Evolutionary conservation across 768 basidiomycete genomes (phyloP).

Genomic region (Termitomyces bulborhizus): DNA sequence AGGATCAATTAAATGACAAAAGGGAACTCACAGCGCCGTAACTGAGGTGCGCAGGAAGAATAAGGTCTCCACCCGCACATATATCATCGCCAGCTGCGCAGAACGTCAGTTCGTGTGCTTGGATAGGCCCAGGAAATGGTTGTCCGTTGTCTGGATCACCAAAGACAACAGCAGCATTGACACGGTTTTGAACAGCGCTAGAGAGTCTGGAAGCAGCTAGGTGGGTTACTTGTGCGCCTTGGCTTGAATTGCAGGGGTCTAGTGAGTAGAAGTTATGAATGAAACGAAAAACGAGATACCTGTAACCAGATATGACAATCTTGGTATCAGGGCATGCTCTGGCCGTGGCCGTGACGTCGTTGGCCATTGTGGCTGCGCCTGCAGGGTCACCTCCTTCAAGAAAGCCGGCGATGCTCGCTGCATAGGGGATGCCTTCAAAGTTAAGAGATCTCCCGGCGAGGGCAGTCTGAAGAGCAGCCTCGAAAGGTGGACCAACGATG

Average conservation of each 20-base stretch:
- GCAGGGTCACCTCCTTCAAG: constrained; percentile 28
- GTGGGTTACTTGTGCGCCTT: constrained; percentile 32
- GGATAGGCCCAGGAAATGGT: constrained; percentile 14
- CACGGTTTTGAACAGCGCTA: constrained; percentile 14
- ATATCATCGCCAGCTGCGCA: constrained; percentile 17
- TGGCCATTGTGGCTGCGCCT: constrained; percentile 30
- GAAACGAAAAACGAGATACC: constrained; percentile 12
- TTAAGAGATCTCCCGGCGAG: constrained; percentile 23
- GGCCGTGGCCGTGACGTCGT: constrained; percentile 20
- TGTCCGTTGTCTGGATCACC: constrained; percentile 19
- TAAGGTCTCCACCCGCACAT: constrained; percentile 14
- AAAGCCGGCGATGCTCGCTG: constrained; percentile 29
- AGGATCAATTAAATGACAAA: background rate
- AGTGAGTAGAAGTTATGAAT: background rate
- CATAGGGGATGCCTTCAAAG: constrained; percentile 31
- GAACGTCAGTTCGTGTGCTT: constrained; percentile 13
- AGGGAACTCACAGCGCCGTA: constrained; percentile 15
- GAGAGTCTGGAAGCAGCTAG: constrained; percentile 29
- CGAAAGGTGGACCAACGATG: constrained; percentile 31
- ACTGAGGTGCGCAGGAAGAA: constrained; percentile 16
- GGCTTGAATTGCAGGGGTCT: constrained; percentile 11
- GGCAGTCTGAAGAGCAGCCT: constrained; percentile 21
- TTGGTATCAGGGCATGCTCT: constrained; percentile 25
- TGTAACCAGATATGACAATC: constrained; percentile 29
- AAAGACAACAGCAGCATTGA: constrained; percentile 18